A percentile compares a stretch with the other conserved stretches of the same genome.
phyloP scores from a whole-genome alignment of 2,329 filamentous ascomycete genomes.

The Blastomyces silverae region DNA sequence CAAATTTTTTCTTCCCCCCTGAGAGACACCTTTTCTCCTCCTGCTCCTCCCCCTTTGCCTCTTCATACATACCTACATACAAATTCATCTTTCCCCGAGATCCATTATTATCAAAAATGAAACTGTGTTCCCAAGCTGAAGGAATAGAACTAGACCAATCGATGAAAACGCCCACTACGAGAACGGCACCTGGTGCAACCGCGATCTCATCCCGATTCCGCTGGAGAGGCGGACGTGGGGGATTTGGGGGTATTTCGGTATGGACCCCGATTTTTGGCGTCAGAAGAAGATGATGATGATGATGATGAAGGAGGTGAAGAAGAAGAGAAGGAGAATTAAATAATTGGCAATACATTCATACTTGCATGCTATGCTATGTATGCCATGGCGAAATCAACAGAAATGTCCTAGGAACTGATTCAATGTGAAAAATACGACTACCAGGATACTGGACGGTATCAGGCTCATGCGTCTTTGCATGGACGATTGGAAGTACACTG shows the following conservation, averaged over 20 bases:
- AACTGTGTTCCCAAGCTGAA: neutral
- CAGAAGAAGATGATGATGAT: neutral
- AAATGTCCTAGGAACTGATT: neutral
- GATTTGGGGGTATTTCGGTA: conserved; percentile 26
- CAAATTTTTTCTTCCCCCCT: neutral
- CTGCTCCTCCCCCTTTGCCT: too few relatives aligned
- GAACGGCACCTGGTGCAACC: conserved; percentile 28
- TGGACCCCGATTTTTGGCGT: conserved; percentile 5
- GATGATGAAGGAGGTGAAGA: too few relatives aligned
- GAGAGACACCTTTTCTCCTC: neutral
- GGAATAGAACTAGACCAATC: conserved; percentile 18
- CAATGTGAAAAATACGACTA: conserved; percentile 7
- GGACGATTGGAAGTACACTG: conserved; percentile 28
- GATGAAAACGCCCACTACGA: conserved; percentile 24
- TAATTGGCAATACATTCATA: neutral
- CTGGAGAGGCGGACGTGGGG: conserved; percentile 27
- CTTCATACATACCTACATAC: too few relatives aligned
- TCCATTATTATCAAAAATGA: neutral
- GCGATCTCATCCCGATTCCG: conserved; percentile 29
- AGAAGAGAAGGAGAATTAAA: neutral
- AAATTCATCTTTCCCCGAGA: neutral
- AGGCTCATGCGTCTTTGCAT: conserved; percentile 27
- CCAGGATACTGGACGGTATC: conserved; percentile 30
- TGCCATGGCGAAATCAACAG: neutral
- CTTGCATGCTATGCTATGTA: neutral